Base-by-base conservation (phyloP, 495 filamentous ascomycete species). In the Xylaria grammica region DNA sequence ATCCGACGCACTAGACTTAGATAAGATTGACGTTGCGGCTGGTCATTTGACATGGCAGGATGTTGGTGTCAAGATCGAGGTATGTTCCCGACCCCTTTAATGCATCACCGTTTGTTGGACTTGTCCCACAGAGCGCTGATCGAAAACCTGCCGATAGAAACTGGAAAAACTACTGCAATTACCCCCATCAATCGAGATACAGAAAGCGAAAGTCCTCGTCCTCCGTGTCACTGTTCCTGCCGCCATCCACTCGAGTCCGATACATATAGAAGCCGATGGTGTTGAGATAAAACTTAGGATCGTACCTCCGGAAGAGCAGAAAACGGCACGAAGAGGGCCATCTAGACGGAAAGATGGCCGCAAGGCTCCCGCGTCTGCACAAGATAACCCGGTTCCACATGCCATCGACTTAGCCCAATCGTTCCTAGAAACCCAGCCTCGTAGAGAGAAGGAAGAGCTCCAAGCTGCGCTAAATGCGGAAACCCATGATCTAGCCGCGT, bases 381-480 rank as follows among this genome's bases (percentile, higher is more conserved):
- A 57, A 15, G 69, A 65, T 26, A 81, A 83, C 2, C 70, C 82
- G 20, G 76, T 96, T 11, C 91, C 92, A 3, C 92, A 90, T 17
- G 86, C 92, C n/a, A 84, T 89, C 65, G 89, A 94, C 62, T 82
- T 98, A 32, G 94, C 94, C 4, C 84, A 93, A 73, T 96, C 91
- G 0, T 97, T 97, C 75, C 81, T 98, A 15, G 84, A 92, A 66
- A 85, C 91, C 1, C 91, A 97, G 67, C 90, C 93, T 45, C 72
- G 72, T 11, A 85, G 90, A 60, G 91, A 95, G 70, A 90, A 87
- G 67, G 84, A 84, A 36, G 85, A 92, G 74, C 78, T 98, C 30
- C 86, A 95, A 75, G 87, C 90, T 57, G 91, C 90, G 5, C 80
- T 97, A 19, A 81, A 87, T 26, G 82, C 85, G 5, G 83, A 91